Evolutionary conservation across 78 protist species (phyloP).

Genomic region (Dictyostelium purpureum): DNA sequence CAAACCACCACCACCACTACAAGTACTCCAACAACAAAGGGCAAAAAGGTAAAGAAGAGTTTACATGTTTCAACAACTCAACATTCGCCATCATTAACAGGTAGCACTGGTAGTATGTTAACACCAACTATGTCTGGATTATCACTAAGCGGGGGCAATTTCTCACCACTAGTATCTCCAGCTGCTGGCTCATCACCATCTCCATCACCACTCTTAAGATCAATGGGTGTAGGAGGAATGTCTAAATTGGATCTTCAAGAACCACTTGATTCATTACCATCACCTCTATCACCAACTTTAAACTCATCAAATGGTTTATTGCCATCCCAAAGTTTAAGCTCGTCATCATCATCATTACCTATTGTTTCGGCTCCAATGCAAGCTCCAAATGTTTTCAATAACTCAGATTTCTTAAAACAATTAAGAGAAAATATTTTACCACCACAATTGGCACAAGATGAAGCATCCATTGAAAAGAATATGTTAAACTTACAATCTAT

Average conservation of each 20-base stretch:
- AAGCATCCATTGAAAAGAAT: background rate
- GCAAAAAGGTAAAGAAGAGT: background rate
- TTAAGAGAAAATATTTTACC: constrained; percentile 40
- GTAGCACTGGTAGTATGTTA: constrained; percentile 14
- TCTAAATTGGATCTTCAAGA: constrained; percentile 44
- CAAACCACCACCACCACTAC: background rate
- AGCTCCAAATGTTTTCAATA: background rate
- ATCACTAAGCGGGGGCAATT: background rate
- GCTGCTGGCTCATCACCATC: background rate
- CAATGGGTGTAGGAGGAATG: background rate
- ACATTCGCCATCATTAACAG: background rate
- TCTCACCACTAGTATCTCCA: background rate
- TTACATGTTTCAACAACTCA: background rate
- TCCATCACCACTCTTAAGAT: constrained; percentile 5
- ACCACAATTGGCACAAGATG: background rate
- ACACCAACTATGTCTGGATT: constrained; percentile 53
- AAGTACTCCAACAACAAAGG: too few species aligned
- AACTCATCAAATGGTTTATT: background rate
- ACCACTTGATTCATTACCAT: constrained; percentile 5
- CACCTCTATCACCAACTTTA: background rate
- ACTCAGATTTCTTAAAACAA: constrained; percentile 26
- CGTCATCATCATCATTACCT: background rate
- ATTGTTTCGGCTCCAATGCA: background rate
- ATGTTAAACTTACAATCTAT: background rate
- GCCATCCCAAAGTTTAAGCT: too few species aligned